phyloP scores from a whole-genome alignment of 306 rosid genomes.

The Malus sylvestris region DNA sequence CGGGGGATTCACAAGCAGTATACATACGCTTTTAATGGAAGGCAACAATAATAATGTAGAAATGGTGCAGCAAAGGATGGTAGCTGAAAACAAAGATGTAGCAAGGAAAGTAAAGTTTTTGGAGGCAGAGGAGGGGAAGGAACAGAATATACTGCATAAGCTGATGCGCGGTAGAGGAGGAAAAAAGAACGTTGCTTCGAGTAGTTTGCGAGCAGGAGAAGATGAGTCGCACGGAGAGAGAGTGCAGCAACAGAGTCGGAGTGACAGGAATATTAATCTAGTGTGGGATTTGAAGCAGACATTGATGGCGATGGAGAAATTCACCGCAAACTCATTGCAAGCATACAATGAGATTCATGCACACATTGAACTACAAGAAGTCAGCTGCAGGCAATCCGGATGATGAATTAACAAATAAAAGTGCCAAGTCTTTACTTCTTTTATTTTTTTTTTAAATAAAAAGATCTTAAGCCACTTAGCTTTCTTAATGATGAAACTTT shows the following conservation, averaged over 20 bases:
- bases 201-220: slow-evolving; percentile 18
- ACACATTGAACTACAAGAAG: slow-evolving; percentile 26
- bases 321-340: slow-evolving; percentile 35
- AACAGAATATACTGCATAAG: slow-evolving; percentile 46
- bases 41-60: not conserved
- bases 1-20: slow-evolving; percentile 30
- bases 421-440: no score
- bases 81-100: slow-evolving; percentile 41
- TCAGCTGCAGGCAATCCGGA: not conserved
- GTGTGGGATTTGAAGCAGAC: slow-evolving; percentile 43
- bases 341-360: slow-evolving; percentile 51
- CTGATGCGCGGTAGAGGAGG: slow-evolving; percentile 29
- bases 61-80: slow-evolving; percentile 36
- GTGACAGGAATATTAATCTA: slow-evolving; percentile 6
- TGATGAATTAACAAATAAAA: no score
- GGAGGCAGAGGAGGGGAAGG: slow-evolving; percentile 28
- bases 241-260: not conserved
- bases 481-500: no score
- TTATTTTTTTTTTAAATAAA: no score
- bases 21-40: slow-evolving; percentile 43
- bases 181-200: slow-evolving; percentile 6
- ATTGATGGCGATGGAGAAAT: slow-evolving; percentile 48
- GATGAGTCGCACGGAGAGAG: slow-evolving; percentile 21
- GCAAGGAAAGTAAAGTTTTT: slow-evolving; percentile 38
- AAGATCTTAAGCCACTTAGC: no score